Evolutionary conservation across 768 basidiomycete species (phyloP).

Genomic region (Leccinellum rugosiceps): DNA sequence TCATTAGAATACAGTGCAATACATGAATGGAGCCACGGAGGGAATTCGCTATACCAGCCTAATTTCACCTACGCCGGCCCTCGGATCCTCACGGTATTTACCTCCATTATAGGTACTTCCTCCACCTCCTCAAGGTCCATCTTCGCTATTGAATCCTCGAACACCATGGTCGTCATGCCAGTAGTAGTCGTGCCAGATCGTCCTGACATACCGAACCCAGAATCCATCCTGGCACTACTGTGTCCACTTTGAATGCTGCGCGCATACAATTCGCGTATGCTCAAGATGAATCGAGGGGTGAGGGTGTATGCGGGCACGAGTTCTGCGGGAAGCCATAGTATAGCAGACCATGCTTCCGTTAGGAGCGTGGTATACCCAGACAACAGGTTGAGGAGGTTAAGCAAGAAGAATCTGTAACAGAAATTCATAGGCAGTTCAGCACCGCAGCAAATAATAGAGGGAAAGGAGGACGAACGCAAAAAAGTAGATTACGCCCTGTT

Average conservation of each 20-base stretch:
- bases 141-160: background rate
- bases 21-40: too few species aligned
- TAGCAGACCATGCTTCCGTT: background rate
- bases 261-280: background rate
- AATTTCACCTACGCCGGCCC: background rate
- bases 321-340: background rate
- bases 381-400: background rate
- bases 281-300: background rate
- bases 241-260: background rate
- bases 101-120: background rate
- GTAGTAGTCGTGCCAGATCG: background rate
- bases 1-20: too few species aligned
- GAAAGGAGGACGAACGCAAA: background rate
- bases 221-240: conserved; percentile 7
- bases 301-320: background rate
- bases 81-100: background rate
- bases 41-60: background rate
- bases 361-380: background rate
- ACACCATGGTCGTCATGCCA: background rate
- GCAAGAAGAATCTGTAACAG: background rate
- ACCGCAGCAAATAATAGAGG: background rate
- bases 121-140: background rate
- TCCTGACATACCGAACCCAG: background rate
- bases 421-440: background rate
- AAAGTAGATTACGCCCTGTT: background rate